A percentile compares a stretch with the other conserved stretches of the same genome.
Conservation (phyloP, 768 basidiomycete species). For the Pilatotrama ljubarskyi region DNA sequence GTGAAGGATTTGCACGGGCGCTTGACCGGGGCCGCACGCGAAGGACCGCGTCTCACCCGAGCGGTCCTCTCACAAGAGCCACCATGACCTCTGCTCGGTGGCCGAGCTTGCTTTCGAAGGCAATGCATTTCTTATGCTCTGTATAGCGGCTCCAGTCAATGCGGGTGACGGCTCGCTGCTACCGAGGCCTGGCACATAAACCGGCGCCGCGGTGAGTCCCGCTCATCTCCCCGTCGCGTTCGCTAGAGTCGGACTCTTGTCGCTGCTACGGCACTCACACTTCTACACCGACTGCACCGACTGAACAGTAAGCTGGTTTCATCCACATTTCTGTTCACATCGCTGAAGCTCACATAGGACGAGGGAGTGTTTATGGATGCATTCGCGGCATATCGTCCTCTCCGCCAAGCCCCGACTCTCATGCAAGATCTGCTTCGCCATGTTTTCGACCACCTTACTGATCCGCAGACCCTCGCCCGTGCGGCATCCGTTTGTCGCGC, state of each 20-base stretch:
- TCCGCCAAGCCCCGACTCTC: not conserved
- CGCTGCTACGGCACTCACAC: too few relatives aligned
- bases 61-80: not conserved
- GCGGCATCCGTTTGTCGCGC: conserved; percentile 5
- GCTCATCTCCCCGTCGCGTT: too few relatives aligned
- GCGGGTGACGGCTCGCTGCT: too few relatives aligned
- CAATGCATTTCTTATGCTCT: too few relatives aligned
- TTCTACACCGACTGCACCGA: too few relatives aligned
- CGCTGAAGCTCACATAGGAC: not conserved
- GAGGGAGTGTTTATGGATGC: not conserved
- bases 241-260: too few relatives aligned
- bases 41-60: not conserved
- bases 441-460: not conserved
- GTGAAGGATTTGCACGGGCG: conserved; percentile 12
- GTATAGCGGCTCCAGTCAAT: too few relatives aligned
- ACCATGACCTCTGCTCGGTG: not conserved
- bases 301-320: too few relatives aligned
- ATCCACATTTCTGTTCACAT: too few relatives aligned
- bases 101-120: not conserved
- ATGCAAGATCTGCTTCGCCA: conserved; percentile 8
- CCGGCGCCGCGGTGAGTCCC: too few relatives aligned
- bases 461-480: not conserved
- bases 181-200: too few relatives aligned
- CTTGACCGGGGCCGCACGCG: not conserved
- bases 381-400: not conserved